Conservation (phyloP, 352 stramenopile genomes). For the Pythium phragmitis region DNA sequence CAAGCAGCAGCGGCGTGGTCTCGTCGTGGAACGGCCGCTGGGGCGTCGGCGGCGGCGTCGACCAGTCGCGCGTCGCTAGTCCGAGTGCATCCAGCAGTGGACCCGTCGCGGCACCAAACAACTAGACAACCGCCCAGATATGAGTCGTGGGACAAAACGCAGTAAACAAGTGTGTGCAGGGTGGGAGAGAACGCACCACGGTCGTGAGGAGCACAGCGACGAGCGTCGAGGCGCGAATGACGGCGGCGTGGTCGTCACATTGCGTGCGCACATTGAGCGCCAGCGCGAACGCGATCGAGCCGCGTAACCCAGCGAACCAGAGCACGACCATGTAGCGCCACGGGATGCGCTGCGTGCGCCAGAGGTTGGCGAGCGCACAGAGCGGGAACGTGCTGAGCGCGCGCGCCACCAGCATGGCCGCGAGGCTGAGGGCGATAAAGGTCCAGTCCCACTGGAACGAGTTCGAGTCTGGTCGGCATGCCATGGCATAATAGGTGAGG, state of each 20-base stretch:
- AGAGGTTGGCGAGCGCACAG: slow-evolving; percentile 56
- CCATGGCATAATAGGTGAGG: not conserved
- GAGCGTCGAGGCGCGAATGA: slow-evolving; percentile 48
- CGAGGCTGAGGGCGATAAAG: slow-evolving; percentile 36
- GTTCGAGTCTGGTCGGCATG: slow-evolving; percentile 18
- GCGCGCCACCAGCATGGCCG: slow-evolving; percentile 46
- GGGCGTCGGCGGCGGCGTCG: not conserved
- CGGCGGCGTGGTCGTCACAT: slow-evolving; percentile 29
- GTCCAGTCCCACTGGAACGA: slow-evolving; percentile 65
- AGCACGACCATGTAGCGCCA: slow-evolving; percentile 80
- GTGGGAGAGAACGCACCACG: slow-evolving; percentile 19
- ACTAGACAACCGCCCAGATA: not conserved
- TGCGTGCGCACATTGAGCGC: slow-evolving; percentile 58
- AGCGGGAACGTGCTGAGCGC: slow-evolving; percentile 75
- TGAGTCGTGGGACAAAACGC: not conserved
- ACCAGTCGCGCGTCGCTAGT: slow-evolving; percentile 12
- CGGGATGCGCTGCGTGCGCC: slow-evolving; percentile 34
- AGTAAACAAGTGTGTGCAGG: not conserved
- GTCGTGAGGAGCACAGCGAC: slow-evolving; percentile 61
- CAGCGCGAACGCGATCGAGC: slow-evolving; percentile 92
- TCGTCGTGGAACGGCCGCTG: not conserved
- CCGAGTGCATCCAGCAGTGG: slow-evolving; percentile 34
- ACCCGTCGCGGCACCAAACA: slow-evolving; percentile 45
- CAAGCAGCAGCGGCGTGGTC: slow-evolving; percentile 9
- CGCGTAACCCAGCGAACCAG: slow-evolving; percentile 92